Conservation (phyloP, 2,329 filamentous ascomycete species). For the Colletotrichum destructivum region DNA sequence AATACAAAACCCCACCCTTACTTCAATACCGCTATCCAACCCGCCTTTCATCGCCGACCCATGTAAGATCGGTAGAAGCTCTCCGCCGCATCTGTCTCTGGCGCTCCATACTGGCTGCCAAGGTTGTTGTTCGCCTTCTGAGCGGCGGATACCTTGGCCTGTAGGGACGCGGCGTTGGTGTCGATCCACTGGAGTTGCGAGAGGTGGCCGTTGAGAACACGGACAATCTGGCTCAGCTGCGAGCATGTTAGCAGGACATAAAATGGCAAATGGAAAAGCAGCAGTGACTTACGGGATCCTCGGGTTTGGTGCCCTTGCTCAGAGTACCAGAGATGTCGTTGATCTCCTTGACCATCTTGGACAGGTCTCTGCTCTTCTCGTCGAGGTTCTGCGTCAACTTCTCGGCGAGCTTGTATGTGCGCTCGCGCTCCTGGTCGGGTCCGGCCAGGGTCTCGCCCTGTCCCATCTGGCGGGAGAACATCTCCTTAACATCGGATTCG, state of each 20-base stretch:
- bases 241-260: conserved; percentile 44
- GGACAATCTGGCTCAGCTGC: conserved; percentile 93
- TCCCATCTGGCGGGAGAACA: conserved; percentile 86
- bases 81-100: conserved; percentile 82
- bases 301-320: conserved; percentile 89
- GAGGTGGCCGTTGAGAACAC: conserved; percentile 93
- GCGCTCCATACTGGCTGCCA: conserved; percentile 69
- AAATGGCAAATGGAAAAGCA: not conserved
- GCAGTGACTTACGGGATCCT: conserved; percentile 80
- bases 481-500: conserved; percentile 90
- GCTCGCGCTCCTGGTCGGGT: conserved; percentile 94
- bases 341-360: conserved; percentile 98
- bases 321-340: conserved; percentile 92
- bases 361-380: conserved; percentile 92
- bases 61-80: conserved; percentile 94
- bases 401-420: conserved; percentile 96
- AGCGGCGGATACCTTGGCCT: conserved; percentile 85
- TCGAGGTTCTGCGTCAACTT: conserved; percentile 91
- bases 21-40: conserved; percentile 33
- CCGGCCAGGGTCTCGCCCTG: conserved; percentile 83
- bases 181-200: conserved; percentile 95
- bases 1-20: conserved; percentile 37
- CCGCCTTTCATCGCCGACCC: conserved; percentile 72
- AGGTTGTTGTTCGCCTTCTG: conserved; percentile 82
- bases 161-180: conserved; percentile 83